Base-by-base conservation (phyloP, 768 basidiomycete species). In the Aureoboletus auriporus region DNA sequence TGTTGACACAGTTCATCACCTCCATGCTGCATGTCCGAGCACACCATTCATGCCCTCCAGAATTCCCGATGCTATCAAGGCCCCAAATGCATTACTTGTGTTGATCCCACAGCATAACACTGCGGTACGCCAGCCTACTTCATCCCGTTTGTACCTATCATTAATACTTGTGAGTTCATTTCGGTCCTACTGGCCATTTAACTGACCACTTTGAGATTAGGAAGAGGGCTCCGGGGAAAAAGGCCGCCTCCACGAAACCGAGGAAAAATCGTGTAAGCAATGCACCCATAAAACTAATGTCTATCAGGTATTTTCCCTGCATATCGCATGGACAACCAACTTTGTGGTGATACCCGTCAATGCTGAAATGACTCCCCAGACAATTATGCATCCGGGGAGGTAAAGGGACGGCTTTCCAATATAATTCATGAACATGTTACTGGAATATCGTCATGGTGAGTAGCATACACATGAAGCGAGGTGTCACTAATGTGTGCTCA, bases 361-460 rank as follows among this genome's bases (percentile, higher is more conserved):
- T 35, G 71, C 63, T 12, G 80, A 83, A 14, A 82, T 74, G 28
- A 69, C 67, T 3, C 86, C 89, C 86, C 86, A 89, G 27, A 86
- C 55, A 8, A 79, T 70, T 85, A 88, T 86, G 55, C 79, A 83
- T 38, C 49, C 55, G 0, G 86, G 82, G 4, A 86, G 70, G 63
- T 86, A 83, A 49, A 82, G 63, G 0, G 84, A 86, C 4, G 86
- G 87, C 58, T 75, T 68, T 38, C 82, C 85, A 16, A 83, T 77
- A 58, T 77, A 74, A 54, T 83, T 82, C 39, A 86, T 66, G 54
- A 85, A 78, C 76, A 86, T 83, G 59, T 86, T 87, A 9, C 86
- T 88, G 50, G n/a, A 48, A 35, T 33, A 39, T 48, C 3, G 27
- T 49, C 53, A 55, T 17, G 4, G 27, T 49, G 52, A 55, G 26